These are phyloP conservation scores for Teratosphaeria zuluensis DNA, from an alignment of 2,329 filamentous ascomycete genomes.

Conservation along the genomic window DNA sequence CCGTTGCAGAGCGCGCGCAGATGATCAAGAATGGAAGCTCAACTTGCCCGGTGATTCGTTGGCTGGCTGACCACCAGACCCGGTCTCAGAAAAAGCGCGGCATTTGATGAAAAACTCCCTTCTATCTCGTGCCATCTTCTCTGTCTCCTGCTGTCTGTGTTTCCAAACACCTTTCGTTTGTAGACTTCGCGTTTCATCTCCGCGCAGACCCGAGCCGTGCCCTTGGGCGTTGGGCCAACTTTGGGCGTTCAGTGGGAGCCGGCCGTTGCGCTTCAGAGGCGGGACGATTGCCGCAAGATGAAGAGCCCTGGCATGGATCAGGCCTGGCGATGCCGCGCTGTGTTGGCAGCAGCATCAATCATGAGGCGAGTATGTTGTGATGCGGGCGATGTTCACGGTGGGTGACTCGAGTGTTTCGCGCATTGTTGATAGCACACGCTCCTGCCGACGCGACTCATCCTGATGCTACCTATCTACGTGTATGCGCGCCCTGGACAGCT, in stretches of 20 bases:
- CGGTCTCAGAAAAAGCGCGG: background rate
- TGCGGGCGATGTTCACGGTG: background rate
- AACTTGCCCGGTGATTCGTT: background rate
- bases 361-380: background rate
- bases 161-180: background rate
- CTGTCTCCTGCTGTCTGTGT: background rate
- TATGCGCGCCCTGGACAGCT: background rate
- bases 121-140: background rate
- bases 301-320: background rate
- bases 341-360: background rate
- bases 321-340: background rate
- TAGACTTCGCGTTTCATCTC: background rate
- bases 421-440: background rate
- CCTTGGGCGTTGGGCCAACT: background rate
- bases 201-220: background rate
- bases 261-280: background rate
- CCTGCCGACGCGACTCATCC: background rate
- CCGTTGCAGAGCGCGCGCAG: background rate
- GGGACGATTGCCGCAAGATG: background rate
- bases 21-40: background rate
- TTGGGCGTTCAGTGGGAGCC: background rate
- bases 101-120: background rate
- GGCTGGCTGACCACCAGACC: background rate
- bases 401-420: background rate
- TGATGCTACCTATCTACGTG: background rate